Base-by-base conservation (phyloP, 2,329 filamentous ascomycete species). In the Colletotrichum camelliae region DNA sequence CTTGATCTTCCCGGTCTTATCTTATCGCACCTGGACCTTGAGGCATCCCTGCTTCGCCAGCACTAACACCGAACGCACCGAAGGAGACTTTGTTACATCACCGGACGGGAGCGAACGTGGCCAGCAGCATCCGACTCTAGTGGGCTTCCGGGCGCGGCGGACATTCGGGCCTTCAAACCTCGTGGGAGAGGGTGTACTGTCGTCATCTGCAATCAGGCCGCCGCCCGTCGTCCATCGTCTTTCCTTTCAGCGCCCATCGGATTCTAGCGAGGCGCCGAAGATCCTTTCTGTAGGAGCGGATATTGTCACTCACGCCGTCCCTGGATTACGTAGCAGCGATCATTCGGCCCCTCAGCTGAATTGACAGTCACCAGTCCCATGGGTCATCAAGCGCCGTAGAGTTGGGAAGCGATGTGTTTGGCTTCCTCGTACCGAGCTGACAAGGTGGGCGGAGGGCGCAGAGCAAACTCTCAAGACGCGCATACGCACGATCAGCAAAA, bases 241-340 rank as follows among this genome's bases (percentile, higher is more conserved):
- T 60, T 27, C 57, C n/a, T 29, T 37, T 31, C 35, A 60, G 37
- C 39, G n/a, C 43, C n/a, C 21, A 21, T 76, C 58, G 57, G 73
- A 58, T 48, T 64, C 64, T 60, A 64, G 70, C 29, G 33, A 74
- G 65, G 64, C 65, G 61, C 72, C 72, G 72, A 69, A 33, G 70
- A 76, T 76, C 70, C 58, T 60, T 74, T 48, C 65, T 55, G 27
- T 35, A 33, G 39, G 35, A 68, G 73, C 70, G 43, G 70, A 13
- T 65, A 37, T 31, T 27, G n/a, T 69, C 43, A 29, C 58, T 16
- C 48, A 60, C 29, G 65, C 48, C 35, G 57, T 55, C 27, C 70
- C 5, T 52, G 43, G 48, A 74, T 76, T 76, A 76, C 74, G 70
- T 73, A 76, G 74, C 70, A 76, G 29, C 67, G 27, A 71, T 74